Evolutionary conservation across 371 early-diverging fungal species (phyloP).

Genomic region (Dinochytrium kinnereticum): DNA sequence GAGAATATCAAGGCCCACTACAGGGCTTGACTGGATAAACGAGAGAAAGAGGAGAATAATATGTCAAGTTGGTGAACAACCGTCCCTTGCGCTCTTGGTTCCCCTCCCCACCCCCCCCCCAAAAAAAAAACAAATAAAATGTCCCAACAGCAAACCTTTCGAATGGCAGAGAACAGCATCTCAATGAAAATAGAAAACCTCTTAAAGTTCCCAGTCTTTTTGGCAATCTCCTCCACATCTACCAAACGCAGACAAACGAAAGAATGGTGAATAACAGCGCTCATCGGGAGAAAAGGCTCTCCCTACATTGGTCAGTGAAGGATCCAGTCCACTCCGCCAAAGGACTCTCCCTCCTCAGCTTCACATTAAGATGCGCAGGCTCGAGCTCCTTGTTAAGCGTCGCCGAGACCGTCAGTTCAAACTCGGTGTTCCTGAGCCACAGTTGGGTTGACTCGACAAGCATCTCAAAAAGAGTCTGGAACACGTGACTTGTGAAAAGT

Average conservation of each 20-base stretch:
- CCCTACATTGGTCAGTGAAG: slow-evolving; percentile 12
- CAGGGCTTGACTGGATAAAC: not conserved
- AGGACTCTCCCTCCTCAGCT: not conserved
- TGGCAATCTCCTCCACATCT: slow-evolving; percentile 53
- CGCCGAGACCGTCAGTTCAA: not conserved
- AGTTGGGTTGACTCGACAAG: not conserved
- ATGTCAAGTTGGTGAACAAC: too few species aligned
- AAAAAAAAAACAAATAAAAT: too few species aligned
- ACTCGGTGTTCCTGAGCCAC: not conserved
- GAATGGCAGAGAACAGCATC: slow-evolving; percentile 49
- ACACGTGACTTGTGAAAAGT: not conserved
- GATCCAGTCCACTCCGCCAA: slow-evolving; percentile 4
- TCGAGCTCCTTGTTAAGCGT: not conserved
- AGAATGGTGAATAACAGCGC: too few species aligned
- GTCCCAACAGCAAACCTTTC: slow-evolving; percentile 19
- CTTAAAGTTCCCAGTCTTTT: slow-evolving; percentile 61
- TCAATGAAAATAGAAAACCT: slow-evolving; percentile 52
- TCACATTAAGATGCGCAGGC: not conserved
- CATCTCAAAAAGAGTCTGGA: not conserved
- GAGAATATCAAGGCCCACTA: slow-evolving; percentile 44
- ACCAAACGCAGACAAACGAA: not conserved
- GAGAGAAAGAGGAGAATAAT: not conserved
- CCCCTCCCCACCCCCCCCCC: too few species aligned
- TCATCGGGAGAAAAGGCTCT: too few species aligned
- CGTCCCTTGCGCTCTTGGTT: too few species aligned